Evolutionary conservation across 768 basidiomycete genomes (phyloP).

Genomic region (Leccinum olivaceopallidum): DNA sequence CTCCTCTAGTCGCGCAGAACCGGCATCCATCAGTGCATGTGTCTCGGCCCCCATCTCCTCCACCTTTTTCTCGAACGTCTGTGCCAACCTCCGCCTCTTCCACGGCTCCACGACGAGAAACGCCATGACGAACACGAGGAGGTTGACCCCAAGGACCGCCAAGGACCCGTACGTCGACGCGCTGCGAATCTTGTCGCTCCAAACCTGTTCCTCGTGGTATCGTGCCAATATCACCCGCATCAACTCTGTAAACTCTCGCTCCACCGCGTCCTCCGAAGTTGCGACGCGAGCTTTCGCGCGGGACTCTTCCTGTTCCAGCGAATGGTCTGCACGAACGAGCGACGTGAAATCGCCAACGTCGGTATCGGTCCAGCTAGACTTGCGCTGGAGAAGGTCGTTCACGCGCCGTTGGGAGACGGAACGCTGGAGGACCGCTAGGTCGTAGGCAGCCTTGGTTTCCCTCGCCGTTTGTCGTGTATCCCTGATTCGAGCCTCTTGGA

Average conservation of each 20-base stretch:
- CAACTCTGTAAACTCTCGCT: constrained; percentile 83
- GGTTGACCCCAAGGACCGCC: constrained; percentile 81
- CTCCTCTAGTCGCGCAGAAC: constrained; percentile 47
- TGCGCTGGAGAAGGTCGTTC: constrained; percentile 92
- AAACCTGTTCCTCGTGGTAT: constrained; percentile 98
- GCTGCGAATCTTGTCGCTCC: constrained; percentile 98
- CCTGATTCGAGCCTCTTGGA: constrained; percentile 72
- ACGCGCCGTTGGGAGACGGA: constrained; percentile 92
- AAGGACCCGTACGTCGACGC: constrained; percentile 92
- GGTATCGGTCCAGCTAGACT: constrained; percentile 86
- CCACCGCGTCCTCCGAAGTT: constrained; percentile 76
- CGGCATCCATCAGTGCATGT: constrained; percentile 46
- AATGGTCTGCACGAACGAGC: constrained; percentile 88
- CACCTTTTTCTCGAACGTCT: constrained; percentile 88
- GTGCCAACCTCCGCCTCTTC: constrained; percentile 84
- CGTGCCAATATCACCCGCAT: constrained; percentile 87
- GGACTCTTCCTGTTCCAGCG: constrained; percentile 77
- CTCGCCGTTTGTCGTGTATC: constrained; percentile 65
- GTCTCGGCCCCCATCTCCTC: constrained; percentile 47
- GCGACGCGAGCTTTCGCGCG: constrained; percentile 66
- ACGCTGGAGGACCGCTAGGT: constrained; percentile 75
- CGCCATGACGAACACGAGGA: constrained; percentile 88
- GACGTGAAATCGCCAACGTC: constrained; percentile 89
- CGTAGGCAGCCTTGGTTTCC: constrained; percentile 73
- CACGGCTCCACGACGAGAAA: constrained; percentile 94